A percentile compares a stretch with the other conserved stretches of the same genome.
Conservation (phyloP, 768 basidiomycete genomes). For the Collybia nuda region DNA sequence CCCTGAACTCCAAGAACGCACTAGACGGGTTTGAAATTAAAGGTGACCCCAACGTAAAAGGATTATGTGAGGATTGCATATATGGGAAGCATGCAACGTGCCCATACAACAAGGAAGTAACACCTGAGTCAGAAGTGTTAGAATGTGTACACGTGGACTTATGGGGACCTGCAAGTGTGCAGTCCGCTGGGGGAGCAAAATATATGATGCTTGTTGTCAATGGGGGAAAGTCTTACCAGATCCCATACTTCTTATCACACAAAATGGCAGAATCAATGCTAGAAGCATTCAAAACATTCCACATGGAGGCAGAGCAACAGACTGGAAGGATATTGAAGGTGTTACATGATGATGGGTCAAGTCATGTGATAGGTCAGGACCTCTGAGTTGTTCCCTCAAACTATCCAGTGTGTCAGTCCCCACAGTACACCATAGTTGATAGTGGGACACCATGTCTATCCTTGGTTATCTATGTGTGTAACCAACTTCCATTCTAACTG, state of each 20-base stretch:
- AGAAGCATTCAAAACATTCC: slow-evolving; percentile 15
- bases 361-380: no score
- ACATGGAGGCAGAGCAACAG: slow-evolving; percentile 13
- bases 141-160: slow-evolving; percentile 15
- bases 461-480: no score
- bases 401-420: no score
- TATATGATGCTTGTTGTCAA: slow-evolving; percentile 25
- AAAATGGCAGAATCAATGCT: slow-evolving; percentile 19
- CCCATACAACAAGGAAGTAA: slow-evolving; percentile 20
- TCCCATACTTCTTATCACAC: slow-evolving; percentile 16
- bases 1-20: not conserved
- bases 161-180: slow-evolving; percentile 17
- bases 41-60: not conserved
- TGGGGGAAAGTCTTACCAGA: slow-evolving; percentile 11
- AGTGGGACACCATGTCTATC: no score
- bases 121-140: slow-evolving; percentile 9
- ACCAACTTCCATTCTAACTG: no score
- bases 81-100: no score
- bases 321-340: slow-evolving; percentile 9
- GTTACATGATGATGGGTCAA: no score
- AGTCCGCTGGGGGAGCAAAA: slow-evolving; percentile 9
- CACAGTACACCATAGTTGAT: no score
- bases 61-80: no score
- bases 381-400: no score
- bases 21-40: not conserved